A percentile compares a stretch with the other conserved stretches of the same genome.
phyloP scores from a whole-genome alignment of 2,329 filamentous ascomycete species.

The Acrodontium crateriforme region DNA sequence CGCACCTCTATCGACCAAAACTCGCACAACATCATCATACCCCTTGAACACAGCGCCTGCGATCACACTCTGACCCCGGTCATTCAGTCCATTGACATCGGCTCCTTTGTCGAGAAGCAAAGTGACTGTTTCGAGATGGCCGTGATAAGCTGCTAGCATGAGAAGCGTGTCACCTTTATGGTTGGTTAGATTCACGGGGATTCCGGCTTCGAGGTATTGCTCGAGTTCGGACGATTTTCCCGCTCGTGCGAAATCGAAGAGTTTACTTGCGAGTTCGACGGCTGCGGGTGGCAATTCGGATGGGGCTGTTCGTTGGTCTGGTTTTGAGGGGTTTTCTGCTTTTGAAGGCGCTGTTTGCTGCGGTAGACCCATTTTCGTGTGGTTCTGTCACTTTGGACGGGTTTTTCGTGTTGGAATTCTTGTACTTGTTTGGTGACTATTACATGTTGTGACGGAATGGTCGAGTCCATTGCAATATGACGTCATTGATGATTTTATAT shows the following conservation, averaged over 20 bases:
- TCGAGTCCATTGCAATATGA: too few species aligned
- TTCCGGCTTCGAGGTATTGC: constrained; percentile 49
- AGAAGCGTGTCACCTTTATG: constrained; percentile 60
- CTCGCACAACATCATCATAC: constrained; percentile 49
- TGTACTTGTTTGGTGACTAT: too few species aligned
- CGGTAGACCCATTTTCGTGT: too few species aligned
- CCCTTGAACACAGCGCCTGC: constrained; percentile 63
- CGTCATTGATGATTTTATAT: too few species aligned
- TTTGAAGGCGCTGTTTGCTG: too few species aligned
- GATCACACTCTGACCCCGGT: constrained; percentile 52
- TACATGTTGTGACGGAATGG: too few species aligned
- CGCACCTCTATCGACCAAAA: constrained; percentile 29
- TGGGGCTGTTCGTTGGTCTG: constrained; percentile 1
- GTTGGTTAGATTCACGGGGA: constrained; percentile 58
- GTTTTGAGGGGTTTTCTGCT: too few species aligned
- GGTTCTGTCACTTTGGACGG: too few species aligned
- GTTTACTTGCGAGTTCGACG: constrained; percentile 49
- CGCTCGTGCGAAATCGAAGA: constrained; percentile 52
- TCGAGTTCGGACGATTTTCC: constrained; percentile 46
- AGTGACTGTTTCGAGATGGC: constrained; percentile 46
- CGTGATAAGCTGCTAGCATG: constrained; percentile 61
- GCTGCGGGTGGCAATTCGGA: constrained; percentile 44
- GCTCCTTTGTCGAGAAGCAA: constrained; percentile 49
- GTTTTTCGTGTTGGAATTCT: too few species aligned
- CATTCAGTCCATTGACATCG: constrained; percentile 55